Percentiles rank a stretch among this genome's conserved stretches.
These are phyloP conservation scores for Colletotrichum zoysiae DNA, from an alignment of 2,329 filamentous ascomycete species.

Conservation along the genomic window DNA sequence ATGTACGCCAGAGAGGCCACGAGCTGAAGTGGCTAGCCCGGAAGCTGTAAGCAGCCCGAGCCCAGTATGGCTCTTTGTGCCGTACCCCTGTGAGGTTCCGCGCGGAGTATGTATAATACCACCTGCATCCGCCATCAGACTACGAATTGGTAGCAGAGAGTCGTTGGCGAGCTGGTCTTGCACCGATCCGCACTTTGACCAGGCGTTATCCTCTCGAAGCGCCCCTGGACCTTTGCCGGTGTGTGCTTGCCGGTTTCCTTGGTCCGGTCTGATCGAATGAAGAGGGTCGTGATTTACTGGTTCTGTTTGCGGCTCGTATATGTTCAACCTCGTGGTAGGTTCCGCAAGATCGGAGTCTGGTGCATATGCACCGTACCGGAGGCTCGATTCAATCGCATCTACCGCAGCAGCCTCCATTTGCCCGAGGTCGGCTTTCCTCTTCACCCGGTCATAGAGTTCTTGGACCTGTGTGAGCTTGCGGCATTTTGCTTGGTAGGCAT, in stretches of 20 bases:
- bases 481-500: slow-evolving; percentile 77
- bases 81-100: slow-evolving; percentile 45
- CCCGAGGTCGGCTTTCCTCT: slow-evolving; percentile 65
- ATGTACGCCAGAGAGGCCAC: slow-evolving; percentile 28
- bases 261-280: not conserved
- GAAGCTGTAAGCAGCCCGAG: slow-evolving; percentile 49
- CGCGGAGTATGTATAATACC: slow-evolving; percentile 50
- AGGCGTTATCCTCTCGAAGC: slow-evolving; percentile 14
- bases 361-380: not conserved
- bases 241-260: not conserved
- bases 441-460: slow-evolving; percentile 72
- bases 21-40: slow-evolving; percentile 46
- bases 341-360: not conserved
- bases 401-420: slow-evolving; percentile 68
- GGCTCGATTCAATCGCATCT: slow-evolving; percentile 47
- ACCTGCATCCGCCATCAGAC: slow-evolving; percentile 39
- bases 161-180: slow-evolving; percentile 41
- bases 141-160: not conserved
- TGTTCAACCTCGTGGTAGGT: not conserved
- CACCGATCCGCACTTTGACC: slow-evolving; percentile 30
- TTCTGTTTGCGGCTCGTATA: slow-evolving; percentile 17
- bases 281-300: not conserved
- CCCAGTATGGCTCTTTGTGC: slow-evolving; percentile 45
- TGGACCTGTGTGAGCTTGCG: slow-evolving; percentile 77
- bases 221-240: not conserved